Evolutionary conservation across 257 asterid species (phyloP).

Genomic region (Leonotis leonurus): DNA sequence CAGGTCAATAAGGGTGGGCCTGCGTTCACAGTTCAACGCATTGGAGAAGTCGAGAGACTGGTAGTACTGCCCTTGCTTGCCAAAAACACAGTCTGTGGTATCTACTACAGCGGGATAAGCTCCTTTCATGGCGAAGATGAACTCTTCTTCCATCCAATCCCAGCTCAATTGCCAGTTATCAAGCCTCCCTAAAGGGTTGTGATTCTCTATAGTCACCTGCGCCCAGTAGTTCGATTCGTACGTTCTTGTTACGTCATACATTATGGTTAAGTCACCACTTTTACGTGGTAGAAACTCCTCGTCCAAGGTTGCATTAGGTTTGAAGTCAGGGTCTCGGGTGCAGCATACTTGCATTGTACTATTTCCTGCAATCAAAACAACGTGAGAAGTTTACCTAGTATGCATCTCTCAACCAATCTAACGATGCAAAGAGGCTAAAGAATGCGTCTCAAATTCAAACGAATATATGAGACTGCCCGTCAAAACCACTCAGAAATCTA

Average conservation of each 20-base stretch:
- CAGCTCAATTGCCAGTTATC: constrained; percentile 88
- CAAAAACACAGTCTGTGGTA: constrained; percentile 60
- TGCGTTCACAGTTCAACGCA: constrained; percentile 62
- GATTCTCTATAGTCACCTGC: constrained; percentile 62
- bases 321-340: constrained; percentile 36
- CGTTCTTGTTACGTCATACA: constrained; percentile 68
- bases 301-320: constrained; percentile 37
- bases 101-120: constrained; percentile 76
- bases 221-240: constrained; percentile 83
- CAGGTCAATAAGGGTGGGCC: constrained; percentile 75
- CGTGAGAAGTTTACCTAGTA: too few species aligned
- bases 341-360: constrained; percentile 71
- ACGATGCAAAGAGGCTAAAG: background rate
- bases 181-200: constrained; percentile 79
- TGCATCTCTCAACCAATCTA: background rate
- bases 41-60: constrained; percentile 58
- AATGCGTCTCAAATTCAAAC: background rate
- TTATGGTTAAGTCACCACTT: constrained; percentile 70
- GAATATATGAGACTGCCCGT: background rate
- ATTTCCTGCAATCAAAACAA: constrained; percentile 41
- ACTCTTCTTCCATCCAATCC: constrained; percentile 98
- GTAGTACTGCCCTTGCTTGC: constrained; percentile 60
- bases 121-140: constrained; percentile 69
- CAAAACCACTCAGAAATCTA: background rate
- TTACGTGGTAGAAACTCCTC: constrained; percentile 63